A percentile compares a stretch with the other conserved stretches of the same genome.
Evolutionary conservation across 352 stramenopile genomes (phyloP).

Genomic region (Phytophthora lateralis): DNA sequence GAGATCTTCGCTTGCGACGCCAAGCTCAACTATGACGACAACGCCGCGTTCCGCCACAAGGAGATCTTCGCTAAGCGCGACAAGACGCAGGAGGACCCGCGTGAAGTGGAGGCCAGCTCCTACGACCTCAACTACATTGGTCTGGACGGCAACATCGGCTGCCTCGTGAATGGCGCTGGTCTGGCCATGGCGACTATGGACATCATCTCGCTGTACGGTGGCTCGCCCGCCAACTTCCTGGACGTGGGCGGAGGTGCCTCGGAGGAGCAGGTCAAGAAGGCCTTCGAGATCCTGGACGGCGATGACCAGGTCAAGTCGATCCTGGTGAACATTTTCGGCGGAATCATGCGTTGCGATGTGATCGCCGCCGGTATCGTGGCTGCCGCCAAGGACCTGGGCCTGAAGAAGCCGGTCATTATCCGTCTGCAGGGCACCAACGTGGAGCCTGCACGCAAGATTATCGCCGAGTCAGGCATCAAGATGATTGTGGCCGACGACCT

Average conservation of each 20-base stretch:
- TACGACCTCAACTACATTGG: conserved; percentile 99
- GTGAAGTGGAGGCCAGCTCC: conserved; percentile 94
- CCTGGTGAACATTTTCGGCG: conserved; percentile 99
- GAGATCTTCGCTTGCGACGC: conserved; percentile 97
- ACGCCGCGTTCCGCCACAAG: conserved; percentile 97
- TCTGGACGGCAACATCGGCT: conserved; percentile 99
- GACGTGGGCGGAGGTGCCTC: conserved; percentile 97
- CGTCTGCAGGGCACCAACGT: conserved; percentile 98
- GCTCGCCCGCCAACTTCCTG: conserved; percentile 98
- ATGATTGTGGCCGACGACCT: conserved; percentile 96
- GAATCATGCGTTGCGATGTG: conserved; percentile 99
- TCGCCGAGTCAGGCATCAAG: conserved; percentile 93
- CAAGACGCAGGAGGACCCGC: conserved; percentile 94
- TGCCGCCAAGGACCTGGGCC: conserved; percentile 94
- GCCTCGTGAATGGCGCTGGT: conserved; percentile 99
- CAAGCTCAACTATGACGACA: conserved; percentile 99
- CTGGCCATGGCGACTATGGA: conserved; percentile 99
- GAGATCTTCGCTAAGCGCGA: conserved; percentile 92
- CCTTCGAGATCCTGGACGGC: conserved; percentile 84
- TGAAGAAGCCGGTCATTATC: conserved; percentile 98
- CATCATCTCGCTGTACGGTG: conserved; percentile 99
- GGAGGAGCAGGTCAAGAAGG: conserved; percentile 90
- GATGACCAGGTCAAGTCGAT: conserved; percentile 98
- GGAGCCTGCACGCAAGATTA: conserved; percentile 93
- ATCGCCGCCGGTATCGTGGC: conserved; percentile 97